Evolutionary conservation across 2,329 filamentous ascomycete genomes (phyloP).

Genomic region (Mycosphaerelloides madeirae): DNA sequence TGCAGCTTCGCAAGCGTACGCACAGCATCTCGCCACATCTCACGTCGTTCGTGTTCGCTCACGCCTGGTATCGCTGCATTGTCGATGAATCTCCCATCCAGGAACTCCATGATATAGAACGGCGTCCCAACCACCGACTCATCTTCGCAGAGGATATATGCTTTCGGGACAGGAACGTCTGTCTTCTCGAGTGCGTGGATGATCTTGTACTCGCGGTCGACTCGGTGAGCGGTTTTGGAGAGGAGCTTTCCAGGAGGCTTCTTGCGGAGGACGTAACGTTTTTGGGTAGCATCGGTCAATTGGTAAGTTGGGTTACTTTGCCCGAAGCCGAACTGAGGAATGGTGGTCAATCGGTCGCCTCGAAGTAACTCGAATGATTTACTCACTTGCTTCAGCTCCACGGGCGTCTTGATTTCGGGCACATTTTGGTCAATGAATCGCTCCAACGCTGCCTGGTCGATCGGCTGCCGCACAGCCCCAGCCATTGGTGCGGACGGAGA

Average conservation of each 20-base stretch:
- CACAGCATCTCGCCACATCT: conserved; percentile 83
- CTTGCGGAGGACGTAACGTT: conserved; percentile 86
- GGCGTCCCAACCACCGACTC: conserved; percentile 73
- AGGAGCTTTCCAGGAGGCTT: conserved; percentile 91
- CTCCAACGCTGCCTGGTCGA: conserved; percentile 75
- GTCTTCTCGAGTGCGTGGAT: conserved; percentile 75
- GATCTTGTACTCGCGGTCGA: conserved; percentile 91
- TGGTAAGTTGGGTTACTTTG: conserved; percentile 91
- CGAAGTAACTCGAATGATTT: not conserved
- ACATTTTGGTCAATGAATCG: conserved; percentile 70
- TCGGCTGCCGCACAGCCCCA: conserved; percentile 79
- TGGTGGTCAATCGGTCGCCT: too few relatives aligned
- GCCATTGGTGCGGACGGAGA: conserved; percentile 62
- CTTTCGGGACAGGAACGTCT: conserved; percentile 78
- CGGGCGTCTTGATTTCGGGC: conserved; percentile 72
- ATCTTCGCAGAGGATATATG: conserved; percentile 84
- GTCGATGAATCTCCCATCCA: conserved; percentile 89
- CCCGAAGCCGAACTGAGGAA: conserved; percentile 77
- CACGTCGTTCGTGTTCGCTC: conserved; percentile 60
- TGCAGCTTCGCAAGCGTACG: conserved; percentile 82
- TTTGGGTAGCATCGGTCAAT: conserved; percentile 65
- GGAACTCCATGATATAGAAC: conserved; percentile 96
- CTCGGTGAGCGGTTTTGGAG: conserved; percentile 89
- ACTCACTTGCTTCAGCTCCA: conserved; percentile 79
- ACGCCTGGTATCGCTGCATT: conserved; percentile 77